Conservation (phyloP, 176 grass and related monocot genomes). For the Musa beccarii region DNA sequence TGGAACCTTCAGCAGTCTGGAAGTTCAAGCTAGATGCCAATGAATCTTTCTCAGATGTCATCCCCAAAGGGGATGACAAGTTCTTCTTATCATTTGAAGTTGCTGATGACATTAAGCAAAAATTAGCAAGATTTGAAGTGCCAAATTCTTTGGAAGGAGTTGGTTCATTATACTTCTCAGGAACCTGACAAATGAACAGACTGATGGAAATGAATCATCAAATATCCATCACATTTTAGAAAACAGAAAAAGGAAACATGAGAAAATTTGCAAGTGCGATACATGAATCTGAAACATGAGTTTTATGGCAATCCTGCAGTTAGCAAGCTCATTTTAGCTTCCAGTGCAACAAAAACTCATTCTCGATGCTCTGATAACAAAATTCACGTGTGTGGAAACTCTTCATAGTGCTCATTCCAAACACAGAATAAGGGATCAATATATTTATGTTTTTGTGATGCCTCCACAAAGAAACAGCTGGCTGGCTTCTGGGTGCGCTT, state of each 20-base stretch:
- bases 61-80: background rate
- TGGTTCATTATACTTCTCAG: background rate
- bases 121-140: background rate
- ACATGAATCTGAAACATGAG: too few species aligned
- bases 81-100: background rate
- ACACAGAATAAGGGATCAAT: too few species aligned
- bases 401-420: too few species aligned
- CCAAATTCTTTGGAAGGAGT: background rate
- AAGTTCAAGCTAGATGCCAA: constrained; percentile 17
- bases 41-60: constrained; percentile 20
- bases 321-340: too few species aligned
- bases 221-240: background rate
- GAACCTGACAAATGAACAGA: background rate
- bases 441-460: too few species aligned
- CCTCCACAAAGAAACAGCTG: too few species aligned
- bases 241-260: background rate
- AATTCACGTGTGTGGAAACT: too few species aligned
- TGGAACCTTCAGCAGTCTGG: constrained; percentile 9
- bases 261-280: background rate
- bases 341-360: too few species aligned
- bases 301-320: too few species aligned
- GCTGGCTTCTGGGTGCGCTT: too few species aligned
- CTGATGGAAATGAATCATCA: background rate
- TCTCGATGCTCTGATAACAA: too few species aligned
- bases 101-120: background rate